These are phyloP conservation scores for Tuber microsphaerosporum DNA, from an alignment of 495 filamentous ascomycete genomes.

Conservation along the genomic window DNA sequence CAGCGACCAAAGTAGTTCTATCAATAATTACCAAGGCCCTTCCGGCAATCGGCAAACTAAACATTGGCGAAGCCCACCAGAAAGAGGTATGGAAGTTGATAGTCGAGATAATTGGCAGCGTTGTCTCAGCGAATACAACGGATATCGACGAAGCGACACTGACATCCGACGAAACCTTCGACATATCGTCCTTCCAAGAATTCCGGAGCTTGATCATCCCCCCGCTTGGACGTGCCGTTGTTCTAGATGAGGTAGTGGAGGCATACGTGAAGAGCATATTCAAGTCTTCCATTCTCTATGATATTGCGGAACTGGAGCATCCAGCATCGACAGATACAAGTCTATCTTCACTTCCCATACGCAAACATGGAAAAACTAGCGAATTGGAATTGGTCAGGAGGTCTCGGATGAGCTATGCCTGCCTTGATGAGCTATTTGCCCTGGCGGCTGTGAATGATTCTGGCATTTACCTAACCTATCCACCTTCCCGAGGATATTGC, in stretches of 20 bases:
- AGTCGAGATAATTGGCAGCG: slow-evolving; percentile 54
- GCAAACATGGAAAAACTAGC: slow-evolving; percentile 30
- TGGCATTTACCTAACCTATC: slow-evolving; percentile 2
- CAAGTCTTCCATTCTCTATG: slow-evolving; percentile 57
- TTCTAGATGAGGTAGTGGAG: slow-evolving; percentile 61
- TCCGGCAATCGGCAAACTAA: slow-evolving; percentile 53
- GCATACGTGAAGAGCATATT: slow-evolving; percentile 73
- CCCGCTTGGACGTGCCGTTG: slow-evolving; percentile 56
- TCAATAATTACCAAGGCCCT: slow-evolving; percentile 62
- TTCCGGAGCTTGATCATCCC: slow-evolving; percentile 68
- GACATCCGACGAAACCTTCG: slow-evolving; percentile 63
- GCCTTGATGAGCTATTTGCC: slow-evolving; percentile 71
- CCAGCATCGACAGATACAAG: slow-evolving; percentile 10
- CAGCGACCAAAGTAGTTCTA: slow-evolving; percentile 63
- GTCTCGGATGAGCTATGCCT: slow-evolving; percentile 66
- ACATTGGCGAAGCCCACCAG: slow-evolving; percentile 47
- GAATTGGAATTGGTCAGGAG: slow-evolving; percentile 43
- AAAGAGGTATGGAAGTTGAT: slow-evolving; percentile 55
- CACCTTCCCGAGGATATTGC: background rate
- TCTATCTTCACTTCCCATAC: slow-evolving; percentile 19
- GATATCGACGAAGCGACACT: slow-evolving; percentile 47
- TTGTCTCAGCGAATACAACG: slow-evolving; percentile 51
- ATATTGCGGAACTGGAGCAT: slow-evolving; percentile 20
- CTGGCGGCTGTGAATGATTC: slow-evolving; percentile 53
- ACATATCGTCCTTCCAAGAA: slow-evolving; percentile 64